Percentiles rank a stretch among this genome's conserved stretches.
Conservation (phyloP, 495 filamentous ascomycete species). For the Apiosordaria backusii region DNA sequence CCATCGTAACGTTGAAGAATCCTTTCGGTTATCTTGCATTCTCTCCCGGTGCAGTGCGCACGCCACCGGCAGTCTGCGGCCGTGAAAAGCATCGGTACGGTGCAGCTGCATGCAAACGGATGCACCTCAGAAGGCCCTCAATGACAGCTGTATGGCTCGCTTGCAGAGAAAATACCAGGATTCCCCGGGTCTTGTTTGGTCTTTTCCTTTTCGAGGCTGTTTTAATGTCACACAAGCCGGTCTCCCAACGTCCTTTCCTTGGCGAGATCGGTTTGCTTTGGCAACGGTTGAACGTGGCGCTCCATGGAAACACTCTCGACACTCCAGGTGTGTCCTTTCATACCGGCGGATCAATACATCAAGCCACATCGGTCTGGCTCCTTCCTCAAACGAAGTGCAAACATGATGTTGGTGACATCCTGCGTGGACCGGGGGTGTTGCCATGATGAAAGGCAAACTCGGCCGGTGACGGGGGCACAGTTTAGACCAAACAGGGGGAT, state of each 20-base stretch:
- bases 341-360: background rate
- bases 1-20: background rate
- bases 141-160: background rate
- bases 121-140: background rate
- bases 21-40: conserved; percentile 9
- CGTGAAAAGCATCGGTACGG: conserved; percentile 4
- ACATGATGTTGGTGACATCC: background rate
- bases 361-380: conserved; percentile 1
- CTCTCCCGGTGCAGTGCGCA: conserved; percentile 1
- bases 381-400: background rate
- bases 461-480: background rate
- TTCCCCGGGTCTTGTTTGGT: conserved; percentile 2
- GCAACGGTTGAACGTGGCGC: background rate
- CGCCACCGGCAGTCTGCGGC: conserved; percentile 6
- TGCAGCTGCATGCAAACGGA: conserved; percentile 10
- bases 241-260: background rate
- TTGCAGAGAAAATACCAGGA: background rate
- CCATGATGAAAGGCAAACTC: background rate
- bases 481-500: background rate
- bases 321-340: background rate
- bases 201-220: background rate
- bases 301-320: background rate
- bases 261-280: conserved; percentile 6
- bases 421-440: background rate
- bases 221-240: background rate